Evolutionary conservation across 1,139 yeast genomes (phyloP).

Genomic region (Candida sanyaensis): DNA sequence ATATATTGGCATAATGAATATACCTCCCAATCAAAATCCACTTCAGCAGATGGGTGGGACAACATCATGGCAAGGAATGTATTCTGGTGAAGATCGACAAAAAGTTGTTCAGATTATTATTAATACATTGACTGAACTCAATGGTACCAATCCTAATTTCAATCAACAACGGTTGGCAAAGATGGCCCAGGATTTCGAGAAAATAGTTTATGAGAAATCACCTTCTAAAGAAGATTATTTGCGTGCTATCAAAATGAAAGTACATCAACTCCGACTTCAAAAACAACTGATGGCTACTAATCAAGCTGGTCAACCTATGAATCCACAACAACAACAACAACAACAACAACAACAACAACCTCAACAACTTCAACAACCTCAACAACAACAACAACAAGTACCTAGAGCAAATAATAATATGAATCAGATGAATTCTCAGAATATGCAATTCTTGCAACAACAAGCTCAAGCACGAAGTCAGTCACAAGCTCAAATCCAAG

Average conservation of each 20-base stretch:
- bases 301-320: conserved; percentile 6
- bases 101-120: conserved; percentile 43
- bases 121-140: conserved; percentile 42
- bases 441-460: conserved; percentile 40
- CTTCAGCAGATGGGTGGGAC: conserved; percentile 6
- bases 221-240: conserved; percentile 44
- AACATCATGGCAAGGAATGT: conserved; percentile 39
- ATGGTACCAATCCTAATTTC: conserved; percentile 31
- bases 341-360: conserved; percentile 11
- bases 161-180: conserved; percentile 41
- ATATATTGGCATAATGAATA: conserved; percentile 6
- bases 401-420: conserved; percentile 3
- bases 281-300: conserved; percentile 11
- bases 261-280: conserved; percentile 34
- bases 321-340: conserved; percentile 11
- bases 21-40: conserved; percentile 6
- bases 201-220: conserved; percentile 41
- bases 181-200: conserved; percentile 50
- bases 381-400: conserved; percentile 10
- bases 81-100: conserved; percentile 42
- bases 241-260: conserved; percentile 39
- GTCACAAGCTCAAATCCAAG: conserved; percentile 36
- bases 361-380: conserved; percentile 9
- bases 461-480: conserved; percentile 55
- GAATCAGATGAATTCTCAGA: conserved; percentile 14